phyloP scores from a whole-genome alignment of 1,284 basidiomycete genomes.

The Ustilago vetiveriae region DNA sequence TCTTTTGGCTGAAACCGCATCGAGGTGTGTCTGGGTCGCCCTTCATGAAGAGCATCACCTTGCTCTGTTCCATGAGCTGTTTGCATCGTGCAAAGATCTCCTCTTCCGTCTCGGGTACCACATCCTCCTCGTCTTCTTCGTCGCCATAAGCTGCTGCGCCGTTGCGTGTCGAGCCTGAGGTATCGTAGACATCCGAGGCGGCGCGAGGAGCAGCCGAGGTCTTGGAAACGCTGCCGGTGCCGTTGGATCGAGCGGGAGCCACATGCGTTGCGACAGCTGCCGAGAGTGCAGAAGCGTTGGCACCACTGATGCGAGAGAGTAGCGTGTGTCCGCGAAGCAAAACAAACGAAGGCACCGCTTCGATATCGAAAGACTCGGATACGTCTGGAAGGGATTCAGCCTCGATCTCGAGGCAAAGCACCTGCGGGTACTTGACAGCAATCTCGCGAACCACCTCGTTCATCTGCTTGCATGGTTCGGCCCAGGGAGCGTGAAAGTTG shows the following conservation, averaged over 20 bases:
- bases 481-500: conserved; percentile 67
- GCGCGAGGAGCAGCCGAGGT: conserved; percentile 54
- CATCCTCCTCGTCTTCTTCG: conserved; percentile 47
- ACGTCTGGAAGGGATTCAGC: conserved; percentile 89
- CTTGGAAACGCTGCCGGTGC: conserved; percentile 48
- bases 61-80: conserved; percentile 74
- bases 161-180: conserved; percentile 24
- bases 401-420: conserved; percentile 88
- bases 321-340: conserved; percentile 89
- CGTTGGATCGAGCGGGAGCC: conserved; percentile 66
- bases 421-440: conserved; percentile 76
- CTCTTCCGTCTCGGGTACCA: conserved; percentile 73
- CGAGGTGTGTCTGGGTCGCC: conserved; percentile 80
- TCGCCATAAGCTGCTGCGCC: conserved; percentile 16
- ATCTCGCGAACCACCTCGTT: conserved; percentile 69
- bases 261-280: conserved; percentile 72
- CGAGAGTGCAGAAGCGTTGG: conserved; percentile 79
- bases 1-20: conserved; percentile 80
- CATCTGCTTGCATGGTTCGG: conserved; percentile 66
- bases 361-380: conserved; percentile 89
- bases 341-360: conserved; percentile 87
- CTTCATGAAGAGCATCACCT: conserved; percentile 96
- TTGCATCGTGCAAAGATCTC: conserved; percentile 75
- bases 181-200: conserved; percentile 50
- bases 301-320: conserved; percentile 82